A percentile compares a stretch with the other conserved stretches of the same genome.
phyloP scores from a whole-genome alignment of 2,329 filamentous ascomycete species.

The Fusarium sp. region DNA sequence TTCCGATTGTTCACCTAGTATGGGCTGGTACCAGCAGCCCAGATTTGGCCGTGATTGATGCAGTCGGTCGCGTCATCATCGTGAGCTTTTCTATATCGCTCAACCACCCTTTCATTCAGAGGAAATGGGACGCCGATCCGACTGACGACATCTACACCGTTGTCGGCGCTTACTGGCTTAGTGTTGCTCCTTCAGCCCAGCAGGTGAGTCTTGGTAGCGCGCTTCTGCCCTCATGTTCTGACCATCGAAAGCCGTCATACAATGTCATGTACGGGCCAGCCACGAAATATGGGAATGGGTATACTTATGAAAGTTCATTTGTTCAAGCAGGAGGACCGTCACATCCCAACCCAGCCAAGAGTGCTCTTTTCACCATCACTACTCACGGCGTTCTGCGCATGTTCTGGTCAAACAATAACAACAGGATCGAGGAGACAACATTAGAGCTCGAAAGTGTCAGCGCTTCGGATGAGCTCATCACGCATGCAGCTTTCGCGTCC shows the following conservation, averaged over 20 bases:
- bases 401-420: slow-evolving; percentile 78
- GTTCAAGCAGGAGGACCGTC: slow-evolving; percentile 74
- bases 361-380: slow-evolving; percentile 80
- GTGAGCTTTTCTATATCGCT: slow-evolving; percentile 75
- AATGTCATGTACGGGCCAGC: slow-evolving; percentile 68
- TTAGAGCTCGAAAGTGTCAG: slow-evolving; percentile 79
- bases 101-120: slow-evolving; percentile 72
- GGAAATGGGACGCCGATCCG: slow-evolving; percentile 71
- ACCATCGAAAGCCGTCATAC: slow-evolving; percentile 49
- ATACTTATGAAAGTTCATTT: slow-evolving; percentile 74
- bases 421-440: slow-evolving; percentile 74
- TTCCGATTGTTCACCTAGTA: slow-evolving; percentile 78
- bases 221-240: background rate
- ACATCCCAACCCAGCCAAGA: slow-evolving; percentile 75
- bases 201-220: slow-evolving; percentile 43
- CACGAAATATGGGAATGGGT: slow-evolving; percentile 68
- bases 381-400: slow-evolving; percentile 77
- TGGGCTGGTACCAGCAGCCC: slow-evolving; percentile 79
- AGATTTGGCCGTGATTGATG: slow-evolving; percentile 86
- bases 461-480: slow-evolving; percentile 77
- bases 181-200: slow-evolving; percentile 60
- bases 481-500: slow-evolving; percentile 78
- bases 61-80: slow-evolving; percentile 78
- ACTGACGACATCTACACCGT: slow-evolving; percentile 79
- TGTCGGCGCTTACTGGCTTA: slow-evolving; percentile 88